These are phyloP conservation scores for Fragaria ananassa DNA, from an alignment of 306 rosid species.

Conservation along the genomic window DNA sequence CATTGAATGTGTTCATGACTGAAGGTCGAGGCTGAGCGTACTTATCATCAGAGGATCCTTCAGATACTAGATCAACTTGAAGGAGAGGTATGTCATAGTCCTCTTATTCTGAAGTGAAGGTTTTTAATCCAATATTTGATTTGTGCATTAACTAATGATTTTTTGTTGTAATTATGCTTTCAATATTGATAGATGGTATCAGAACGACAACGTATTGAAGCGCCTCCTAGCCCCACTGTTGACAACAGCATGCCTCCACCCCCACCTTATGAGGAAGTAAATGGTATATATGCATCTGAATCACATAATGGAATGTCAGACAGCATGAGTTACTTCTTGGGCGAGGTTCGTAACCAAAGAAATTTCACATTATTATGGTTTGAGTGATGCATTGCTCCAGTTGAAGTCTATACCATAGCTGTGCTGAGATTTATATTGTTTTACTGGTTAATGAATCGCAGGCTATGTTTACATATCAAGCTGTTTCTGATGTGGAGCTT, in stretches of 20 bases:
- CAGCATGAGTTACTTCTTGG: constrained; percentile 77
- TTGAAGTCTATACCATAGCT: constrained; percentile 1
- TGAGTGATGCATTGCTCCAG: constrained; percentile 1
- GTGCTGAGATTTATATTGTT: constrained; percentile 3
- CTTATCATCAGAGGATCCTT: constrained; percentile 81
- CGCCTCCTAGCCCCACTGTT: constrained; percentile 67
- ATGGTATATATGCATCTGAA: constrained; percentile 75
- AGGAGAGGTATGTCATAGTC: constrained; percentile 62
- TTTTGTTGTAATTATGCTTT: constrained; percentile 22
- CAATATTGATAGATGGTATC: constrained; percentile 63
- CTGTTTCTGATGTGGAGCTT: constrained; percentile 83
- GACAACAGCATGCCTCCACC: constrained; percentile 77
- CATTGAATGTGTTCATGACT: constrained; percentile 26
- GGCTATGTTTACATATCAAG: constrained; percentile 78
- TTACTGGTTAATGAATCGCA: constrained; percentile 30
- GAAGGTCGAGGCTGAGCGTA: constrained; percentile 92
- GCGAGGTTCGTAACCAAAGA: constrained; percentile 58
- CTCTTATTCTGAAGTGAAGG: too few relatives aligned
- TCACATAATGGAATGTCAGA: constrained; percentile 66
- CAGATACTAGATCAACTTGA: constrained; percentile 89
- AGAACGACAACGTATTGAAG: constrained; percentile 88
- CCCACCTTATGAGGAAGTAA: constrained; percentile 83
- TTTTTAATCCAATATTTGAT: constrained; percentile 10
- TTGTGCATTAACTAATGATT: constrained; percentile 23
- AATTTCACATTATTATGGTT: not conserved